Evolutionary conservation across 2,329 filamentous ascomycete species (phyloP), one percentile per base, ranked within the genome.

Genomic region (Ophiocordyceps polyrhachis-furcata): DNA sequence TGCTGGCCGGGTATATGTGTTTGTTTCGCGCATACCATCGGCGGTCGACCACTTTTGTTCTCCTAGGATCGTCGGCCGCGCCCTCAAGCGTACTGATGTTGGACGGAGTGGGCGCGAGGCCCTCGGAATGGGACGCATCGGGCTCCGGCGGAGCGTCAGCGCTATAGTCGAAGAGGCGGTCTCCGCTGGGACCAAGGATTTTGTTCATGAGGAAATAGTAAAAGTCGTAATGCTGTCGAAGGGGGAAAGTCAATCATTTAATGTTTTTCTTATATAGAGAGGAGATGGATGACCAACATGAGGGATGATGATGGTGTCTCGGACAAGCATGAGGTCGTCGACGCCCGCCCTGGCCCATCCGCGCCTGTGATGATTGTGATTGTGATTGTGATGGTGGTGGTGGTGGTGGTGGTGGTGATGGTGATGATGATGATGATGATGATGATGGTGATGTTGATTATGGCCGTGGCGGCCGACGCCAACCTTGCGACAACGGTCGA

Each of bases 1-100:
- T 74, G 58, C 85, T 96, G 19, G 89, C 89, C 0, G 91, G 91
- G 59, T 89, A 98, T 47, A 98, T 96, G 62, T 98, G 91, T 64
- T 96, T 98, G 60, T 96, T 95, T 56, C 80, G 76, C 67, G 95
- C 87, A 60, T 95, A 98, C 91, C 91, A 98, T 48, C 91, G 71
- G 48, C 91, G 74, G 65, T 98, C 89, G 4, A 98, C 89, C 4
- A 98, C 88, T 59, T 95, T 96, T 3, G 89, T 96, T 49, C 83
- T 64, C 3, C 73, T 73, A 1, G 88, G 79, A 53, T 96, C 88
- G 49, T 91, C 83, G 38, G 70, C 62, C 23, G 71, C 78, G 14
- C 89, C 89, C 64, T 95, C 89, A 13, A 80, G 71, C 44, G 70
- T 69, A 37, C 63, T 65, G 42, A 77, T 66, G 42, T 60, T 64